Evolutionary conservation across 139 green algal genomes (phyloP).

Genomic region (Eudorina sp.): DNA sequence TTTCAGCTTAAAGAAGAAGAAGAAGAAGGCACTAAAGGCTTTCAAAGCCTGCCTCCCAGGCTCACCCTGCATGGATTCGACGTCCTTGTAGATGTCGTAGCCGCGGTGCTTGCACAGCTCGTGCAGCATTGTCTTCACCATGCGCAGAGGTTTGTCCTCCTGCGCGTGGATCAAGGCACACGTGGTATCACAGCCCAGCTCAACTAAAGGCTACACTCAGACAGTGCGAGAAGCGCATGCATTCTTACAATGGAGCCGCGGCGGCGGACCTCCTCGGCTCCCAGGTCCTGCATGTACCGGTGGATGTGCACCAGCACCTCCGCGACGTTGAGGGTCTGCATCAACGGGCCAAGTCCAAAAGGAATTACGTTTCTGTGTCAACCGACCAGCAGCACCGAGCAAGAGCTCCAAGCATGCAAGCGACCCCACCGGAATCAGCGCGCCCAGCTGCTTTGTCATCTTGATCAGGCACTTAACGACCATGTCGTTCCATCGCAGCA

Average conservation of each 20-base stretch:
- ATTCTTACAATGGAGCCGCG: slow-evolving; percentile 60
- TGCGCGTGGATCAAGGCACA: not conserved
- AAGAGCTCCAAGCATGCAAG: not conserved
- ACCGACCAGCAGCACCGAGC: not conserved
- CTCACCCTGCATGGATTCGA: slow-evolving; percentile 33
- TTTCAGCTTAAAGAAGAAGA: not conserved
- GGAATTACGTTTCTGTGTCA: no score
- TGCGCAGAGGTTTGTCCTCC: slow-evolving; percentile 96
- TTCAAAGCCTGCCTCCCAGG: not conserved
- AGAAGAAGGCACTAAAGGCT: not conserved
- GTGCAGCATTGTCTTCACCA: slow-evolving; percentile 97
- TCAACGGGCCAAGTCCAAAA: no score
- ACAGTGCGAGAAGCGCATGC: no score
- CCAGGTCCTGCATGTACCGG: slow-evolving; percentile 90
- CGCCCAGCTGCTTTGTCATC: slow-evolving; percentile 86
- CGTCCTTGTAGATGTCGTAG: slow-evolving; percentile 42
- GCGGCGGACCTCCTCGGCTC: slow-evolving; percentile 89
- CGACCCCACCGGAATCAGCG: slow-evolving; percentile 63
- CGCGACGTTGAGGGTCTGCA: slow-evolving; percentile 81
- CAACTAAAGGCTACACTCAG: no score
- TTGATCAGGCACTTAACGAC: slow-evolving; percentile 99
- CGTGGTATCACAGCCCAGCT: no score
- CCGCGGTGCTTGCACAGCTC: slow-evolving; percentile 81
- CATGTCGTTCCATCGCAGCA: slow-evolving; percentile 81
- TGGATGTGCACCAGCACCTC: slow-evolving; percentile 89